phyloP scores from a whole-genome alignment of 163 green algal genomes.

The Scenedesmus sp. region DNA sequence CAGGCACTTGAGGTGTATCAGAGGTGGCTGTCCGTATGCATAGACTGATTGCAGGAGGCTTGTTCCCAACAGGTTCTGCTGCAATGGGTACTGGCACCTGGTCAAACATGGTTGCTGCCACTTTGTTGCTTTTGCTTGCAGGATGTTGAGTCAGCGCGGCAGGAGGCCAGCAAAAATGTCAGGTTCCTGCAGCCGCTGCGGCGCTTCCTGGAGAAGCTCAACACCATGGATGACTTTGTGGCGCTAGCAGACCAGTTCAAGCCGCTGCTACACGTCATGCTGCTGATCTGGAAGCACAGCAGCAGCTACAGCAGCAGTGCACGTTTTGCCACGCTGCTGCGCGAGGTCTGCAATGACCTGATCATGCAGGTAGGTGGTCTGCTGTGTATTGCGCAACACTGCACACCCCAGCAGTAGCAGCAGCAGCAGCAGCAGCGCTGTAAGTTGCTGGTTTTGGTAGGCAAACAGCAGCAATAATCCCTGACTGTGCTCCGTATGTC shows the following conservation, averaged over 20 bases:
- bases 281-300: slow-evolving; percentile 95
- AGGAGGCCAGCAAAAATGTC: slow-evolving; percentile 87
- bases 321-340: slow-evolving; percentile 89
- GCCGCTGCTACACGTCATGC: slow-evolving; percentile 89
- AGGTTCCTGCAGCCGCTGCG: slow-evolving; percentile 86
- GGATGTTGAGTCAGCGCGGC: slow-evolving; percentile 39
- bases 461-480: neutral
- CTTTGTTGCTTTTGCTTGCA: neutral
- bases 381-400: neutral
- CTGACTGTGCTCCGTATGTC: too few species aligned
- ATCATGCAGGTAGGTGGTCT: slow-evolving; percentile 79
- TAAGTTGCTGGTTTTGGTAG: neutral
- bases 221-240: slow-evolving; percentile 80
- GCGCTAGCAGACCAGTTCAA: slow-evolving; percentile 86
- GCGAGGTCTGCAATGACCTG: slow-evolving; percentile 92
- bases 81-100: neutral
- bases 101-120: neutral
- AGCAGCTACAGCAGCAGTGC: slow-evolving; percentile 85
- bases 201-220: slow-evolving; percentile 88
- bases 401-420: neutral
- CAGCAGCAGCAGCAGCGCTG: neutral
- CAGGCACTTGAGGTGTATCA: neutral
- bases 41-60: neutral
- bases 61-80: neutral
- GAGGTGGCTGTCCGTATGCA: neutral